phyloP scores from a whole-genome alignment of 2,329 filamentous ascomycete genomes.

The Xylaria sp. region DNA sequence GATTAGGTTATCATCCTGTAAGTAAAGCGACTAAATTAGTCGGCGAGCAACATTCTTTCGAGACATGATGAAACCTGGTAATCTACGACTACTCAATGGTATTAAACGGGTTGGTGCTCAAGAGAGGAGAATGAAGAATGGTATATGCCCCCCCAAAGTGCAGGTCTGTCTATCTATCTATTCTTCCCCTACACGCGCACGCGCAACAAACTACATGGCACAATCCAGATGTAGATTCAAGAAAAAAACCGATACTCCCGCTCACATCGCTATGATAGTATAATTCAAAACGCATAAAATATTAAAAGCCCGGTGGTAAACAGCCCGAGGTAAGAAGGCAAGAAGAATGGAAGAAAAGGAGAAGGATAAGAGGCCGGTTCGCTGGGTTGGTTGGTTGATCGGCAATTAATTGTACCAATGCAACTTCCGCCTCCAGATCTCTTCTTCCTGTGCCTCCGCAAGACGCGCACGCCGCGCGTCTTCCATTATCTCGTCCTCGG shows the following conservation, averaged over 20 bases:
- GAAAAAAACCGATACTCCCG: conserved; percentile 24
- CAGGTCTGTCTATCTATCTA: neutral
- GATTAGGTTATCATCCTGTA: neutral
- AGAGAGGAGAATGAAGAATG: conserved; percentile 38
- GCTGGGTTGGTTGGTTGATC: neutral
- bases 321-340: neutral
- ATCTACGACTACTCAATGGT: conserved; percentile 43
- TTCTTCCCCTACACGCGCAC: neutral
- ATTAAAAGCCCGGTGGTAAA: conserved; percentile 1
- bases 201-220: neutral
- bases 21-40: neutral
- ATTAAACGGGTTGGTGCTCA: conserved; percentile 36
- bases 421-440: conserved; percentile 61
- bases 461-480: conserved; percentile 42
- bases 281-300: neutral
- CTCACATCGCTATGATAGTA: conserved; percentile 26
- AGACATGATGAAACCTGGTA: neutral
- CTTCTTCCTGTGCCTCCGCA: conserved; percentile 59
- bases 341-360: neutral
- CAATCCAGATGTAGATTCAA: neutral
- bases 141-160: conserved; percentile 13
- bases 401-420: conserved; percentile 45
- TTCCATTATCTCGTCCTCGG: conserved; percentile 44
- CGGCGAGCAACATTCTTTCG: neutral
- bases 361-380: neutral